These are phyloP conservation scores for Alternaria burnsii DNA, from an alignment of 2,329 filamentous ascomycete species.

Conservation along the genomic window DNA sequence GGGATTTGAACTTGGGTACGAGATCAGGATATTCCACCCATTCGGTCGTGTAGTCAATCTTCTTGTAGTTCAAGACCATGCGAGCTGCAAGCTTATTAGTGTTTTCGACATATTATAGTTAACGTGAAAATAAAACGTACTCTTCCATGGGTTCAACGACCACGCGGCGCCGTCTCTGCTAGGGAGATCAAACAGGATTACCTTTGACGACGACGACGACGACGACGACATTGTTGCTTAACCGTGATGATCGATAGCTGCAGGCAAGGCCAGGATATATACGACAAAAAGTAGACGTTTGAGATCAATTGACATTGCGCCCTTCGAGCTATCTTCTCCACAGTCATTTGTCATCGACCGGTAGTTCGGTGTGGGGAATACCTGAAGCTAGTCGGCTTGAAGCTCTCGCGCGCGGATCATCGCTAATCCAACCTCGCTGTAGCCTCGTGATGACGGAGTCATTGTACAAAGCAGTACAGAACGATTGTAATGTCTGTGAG, in stretches of 20 bases:
- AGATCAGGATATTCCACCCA: constrained; percentile 76
- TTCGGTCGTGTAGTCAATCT: constrained; percentile 71
- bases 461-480: not conserved
- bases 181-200: constrained; percentile 70
- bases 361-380: constrained; percentile 3
- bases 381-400: not conserved
- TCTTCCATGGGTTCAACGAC: constrained; percentile 77
- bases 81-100: constrained; percentile 59
- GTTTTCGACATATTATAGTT: not conserved
- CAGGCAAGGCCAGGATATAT: not conserved
- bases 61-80: constrained; percentile 72
- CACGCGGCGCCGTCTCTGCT: constrained; percentile 63
- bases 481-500: not conserved
- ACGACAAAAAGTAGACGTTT: not conserved
- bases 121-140: constrained; percentile 51
- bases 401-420: constrained; percentile 1
- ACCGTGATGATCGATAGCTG: not conserved
- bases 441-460: not conserved
- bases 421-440: not conserved
- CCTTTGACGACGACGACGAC: constrained; percentile 47
- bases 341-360: constrained; percentile 9
- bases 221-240: constrained; percentile 32
- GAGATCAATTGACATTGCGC: not conserved
- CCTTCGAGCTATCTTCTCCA: constrained; percentile 2
- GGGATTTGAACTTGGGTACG: constrained; percentile 59